Evolutionary conservation across 2,329 filamentous ascomycete genomes (phyloP), one percentile per base, ranked within the genome.

Genomic region (Aspergillus luchuensis): DNA sequence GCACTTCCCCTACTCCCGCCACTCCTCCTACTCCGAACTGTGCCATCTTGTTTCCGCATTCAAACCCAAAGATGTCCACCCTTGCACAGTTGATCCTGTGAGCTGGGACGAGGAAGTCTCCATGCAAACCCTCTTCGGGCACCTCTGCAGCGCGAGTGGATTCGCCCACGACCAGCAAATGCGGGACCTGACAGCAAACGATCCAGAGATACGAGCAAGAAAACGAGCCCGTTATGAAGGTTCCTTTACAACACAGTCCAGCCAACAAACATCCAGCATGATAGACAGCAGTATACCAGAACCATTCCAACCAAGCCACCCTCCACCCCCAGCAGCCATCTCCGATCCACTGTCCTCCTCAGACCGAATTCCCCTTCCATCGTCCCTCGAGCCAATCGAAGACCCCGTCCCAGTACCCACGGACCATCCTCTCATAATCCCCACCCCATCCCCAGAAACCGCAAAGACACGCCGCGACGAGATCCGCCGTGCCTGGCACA

Each of bases 21-120:
- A 98, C 74, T 96, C 94, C 0, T 96, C 91, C 0, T 94, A 95
- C 62, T 79, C 81, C 0, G 94, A 97, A 72, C 83, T 96, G 2
- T 89, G 91, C 64, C 77, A 87, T 56, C 78, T 97, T 0, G 81
- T 97, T 1, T 72, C 80, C 3, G 80, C 82, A 0, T 90, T 97
- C 67, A 84, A 79, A 28, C 92, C 92, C 0, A 85, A 78, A 49
- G 92, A 97, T 67, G 80, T 97, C 2, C 90, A 89, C 80, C 92
- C 93, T 0, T 97, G 92, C 70, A 96, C 92, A 0, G 86, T 89
- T 1, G 83, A 91, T 62, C 76, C 83, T 15, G 68, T 74, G 0
- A 78, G 78, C 1, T 97, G 92, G 92, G 78, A 79, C 28, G 80
- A 87, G 62, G 75, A 78, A 6, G 76, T 88, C 7, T 89, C 87